These are phyloP conservation scores for Sclerospora graminicola DNA, from an alignment of 352 stramenopile species.

Conservation along the genomic window DNA sequence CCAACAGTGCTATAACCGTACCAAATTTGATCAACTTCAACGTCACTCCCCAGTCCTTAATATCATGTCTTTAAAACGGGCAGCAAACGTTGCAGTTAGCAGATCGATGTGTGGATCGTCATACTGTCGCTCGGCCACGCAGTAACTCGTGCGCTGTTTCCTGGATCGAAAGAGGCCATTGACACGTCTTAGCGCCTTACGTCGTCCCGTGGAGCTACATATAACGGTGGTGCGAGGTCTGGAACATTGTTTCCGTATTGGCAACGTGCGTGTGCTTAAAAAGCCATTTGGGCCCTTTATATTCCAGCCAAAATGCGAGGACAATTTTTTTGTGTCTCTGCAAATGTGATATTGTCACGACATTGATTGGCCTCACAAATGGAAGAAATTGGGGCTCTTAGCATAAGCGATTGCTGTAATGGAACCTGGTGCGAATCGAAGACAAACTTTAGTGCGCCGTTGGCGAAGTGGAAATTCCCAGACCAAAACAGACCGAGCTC, in stretches of 20 bases:
- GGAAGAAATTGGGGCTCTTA: constrained; percentile 44
- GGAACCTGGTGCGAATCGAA: constrained; percentile 45
- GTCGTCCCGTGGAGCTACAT: constrained; percentile 49
- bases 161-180: constrained; percentile 22
- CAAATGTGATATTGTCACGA: constrained; percentile 73
- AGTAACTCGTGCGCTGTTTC: constrained; percentile 31
- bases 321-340: constrained; percentile 69
- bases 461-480: constrained; percentile 76
- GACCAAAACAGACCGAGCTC: too few relatives aligned
- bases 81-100: constrained; percentile 16
- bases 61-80: too few relatives aligned
- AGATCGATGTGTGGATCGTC: constrained; percentile 18
- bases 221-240: constrained; percentile 35
- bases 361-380: constrained; percentile 54
- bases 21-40: too few relatives aligned
- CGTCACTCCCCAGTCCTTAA: too few relatives aligned
- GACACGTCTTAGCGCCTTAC: constrained; percentile 37
- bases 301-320: constrained; percentile 56
- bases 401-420: constrained; percentile 50
- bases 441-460: constrained; percentile 23
- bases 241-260: constrained; percentile 55
- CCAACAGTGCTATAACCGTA: too few relatives aligned
- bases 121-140: constrained; percentile 22
- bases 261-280: constrained; percentile 74
- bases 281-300: constrained; percentile 81